Evolutionary conservation across 768 basidiomycete species (phyloP).

Genomic region (Auriscalpium orientale): DNA sequence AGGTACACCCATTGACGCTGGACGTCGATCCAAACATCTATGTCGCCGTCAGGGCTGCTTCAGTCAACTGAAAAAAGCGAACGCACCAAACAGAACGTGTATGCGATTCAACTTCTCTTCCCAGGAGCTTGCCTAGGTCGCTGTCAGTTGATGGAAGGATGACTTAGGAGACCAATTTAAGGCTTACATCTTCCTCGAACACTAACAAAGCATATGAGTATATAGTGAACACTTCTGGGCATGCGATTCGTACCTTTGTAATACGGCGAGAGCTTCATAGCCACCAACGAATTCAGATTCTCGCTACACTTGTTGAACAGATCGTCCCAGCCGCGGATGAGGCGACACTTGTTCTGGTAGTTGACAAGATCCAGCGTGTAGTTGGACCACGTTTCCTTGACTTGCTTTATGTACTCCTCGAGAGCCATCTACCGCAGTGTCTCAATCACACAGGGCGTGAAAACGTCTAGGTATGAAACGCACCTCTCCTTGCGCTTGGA

Average conservation of each 20-base stretch:
- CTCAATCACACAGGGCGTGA: slow-evolving; percentile 12
- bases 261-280: slow-evolving; percentile 98
- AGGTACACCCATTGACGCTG: slow-evolving; percentile 99
- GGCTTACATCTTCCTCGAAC: slow-evolving; percentile 74
- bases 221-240: neutral
- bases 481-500: slow-evolving; percentile 97
- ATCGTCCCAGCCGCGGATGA: slow-evolving; percentile 95
- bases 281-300: slow-evolving; percentile 89
- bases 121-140: slow-evolving; percentile 72
- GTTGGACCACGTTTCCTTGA: slow-evolving; percentile 94
- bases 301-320: slow-evolving; percentile 96
- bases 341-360: slow-evolving; percentile 97
- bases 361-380: slow-evolving; percentile 95
- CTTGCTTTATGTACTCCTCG: slow-evolving; percentile 92
- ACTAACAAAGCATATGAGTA: slow-evolving; percentile 35
- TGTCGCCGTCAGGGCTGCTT: slow-evolving; percentile 4
- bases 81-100: slow-evolving; percentile 90
- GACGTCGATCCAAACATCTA: slow-evolving; percentile 99
- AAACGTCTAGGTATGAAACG: slow-evolving; percentile 3
- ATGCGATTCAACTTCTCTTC: slow-evolving; percentile 95
- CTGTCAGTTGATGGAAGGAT: neutral
- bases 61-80: neutral
- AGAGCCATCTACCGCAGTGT: slow-evolving; percentile 70
- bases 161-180: no score
- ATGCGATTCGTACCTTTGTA: slow-evolving; percentile 66